phyloP scores from a whole-genome alignment of 176 grass and related monocot genomes.

The Paspalum notatum region DNA sequence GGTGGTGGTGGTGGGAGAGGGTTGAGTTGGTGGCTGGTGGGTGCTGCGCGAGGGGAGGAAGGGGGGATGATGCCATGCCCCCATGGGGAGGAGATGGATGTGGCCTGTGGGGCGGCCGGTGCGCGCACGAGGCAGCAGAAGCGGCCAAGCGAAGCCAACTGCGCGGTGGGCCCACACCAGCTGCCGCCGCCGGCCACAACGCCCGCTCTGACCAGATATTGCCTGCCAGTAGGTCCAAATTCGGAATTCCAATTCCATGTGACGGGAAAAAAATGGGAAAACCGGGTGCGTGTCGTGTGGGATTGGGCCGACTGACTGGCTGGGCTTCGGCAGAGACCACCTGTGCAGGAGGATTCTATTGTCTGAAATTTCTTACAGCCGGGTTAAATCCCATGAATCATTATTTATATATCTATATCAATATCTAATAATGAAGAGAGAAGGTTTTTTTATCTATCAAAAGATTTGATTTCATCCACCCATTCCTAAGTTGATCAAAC shows the following conservation, averaged over 20 bases:
- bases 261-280: too few species aligned
- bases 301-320: too few species aligned
- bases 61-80: constrained; percentile 9
- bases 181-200: background rate
- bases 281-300: too few species aligned
- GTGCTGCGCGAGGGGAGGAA: constrained; percentile 19
- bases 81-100: constrained; percentile 9
- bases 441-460: too few species aligned
- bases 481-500: too few species aligned
- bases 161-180: constrained; percentile 4
- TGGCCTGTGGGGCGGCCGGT: constrained; percentile 8
- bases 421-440: too few species aligned
- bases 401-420: too few species aligned
- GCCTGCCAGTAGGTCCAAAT: background rate
- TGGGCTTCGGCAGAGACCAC: too few species aligned
- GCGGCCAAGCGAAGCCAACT: background rate
- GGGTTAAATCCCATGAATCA: too few species aligned
- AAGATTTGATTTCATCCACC: too few species aligned
- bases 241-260: background rate
- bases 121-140: background rate
- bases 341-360: too few species aligned
- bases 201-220: background rate
- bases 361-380: too few species aligned
- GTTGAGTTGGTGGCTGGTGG: constrained; percentile 1
- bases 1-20: background rate